Percentiles rank a stretch among this genome's conserved stretches.
Evolutionary conservation across 805 yeast genomes (phyloP).

Genomic region (Blastobotrys parvus): DNA sequence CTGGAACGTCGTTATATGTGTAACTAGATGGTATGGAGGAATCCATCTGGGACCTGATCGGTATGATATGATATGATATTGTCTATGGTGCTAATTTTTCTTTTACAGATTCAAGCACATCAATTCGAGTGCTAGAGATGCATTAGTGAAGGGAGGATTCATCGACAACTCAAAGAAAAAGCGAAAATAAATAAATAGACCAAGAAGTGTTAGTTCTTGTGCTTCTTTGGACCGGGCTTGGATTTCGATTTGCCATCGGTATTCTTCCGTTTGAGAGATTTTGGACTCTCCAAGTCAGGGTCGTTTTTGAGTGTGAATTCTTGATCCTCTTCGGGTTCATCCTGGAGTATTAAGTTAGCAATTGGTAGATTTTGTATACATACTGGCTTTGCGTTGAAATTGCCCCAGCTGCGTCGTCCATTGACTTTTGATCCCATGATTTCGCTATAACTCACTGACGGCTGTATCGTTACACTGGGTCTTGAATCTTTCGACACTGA

Average conservation of each 20-base stretch:
- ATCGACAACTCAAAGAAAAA: conserved; percentile 28
- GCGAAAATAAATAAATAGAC: conserved; percentile 13
- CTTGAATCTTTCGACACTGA: conserved; percentile 3
- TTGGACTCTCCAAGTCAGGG: neutral
- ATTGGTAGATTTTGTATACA: too few relatives aligned
- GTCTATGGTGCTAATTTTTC: conserved; percentile 26
- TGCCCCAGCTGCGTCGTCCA: conserved; percentile 24
- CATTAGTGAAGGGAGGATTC: conserved; percentile 58
- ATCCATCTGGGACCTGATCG: conserved; percentile 80
- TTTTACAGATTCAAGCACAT: conserved; percentile 64
- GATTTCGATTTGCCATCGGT: neutral
- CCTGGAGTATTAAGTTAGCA: too few relatives aligned
- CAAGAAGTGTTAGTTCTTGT: neutral
- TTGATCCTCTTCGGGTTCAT: neutral
- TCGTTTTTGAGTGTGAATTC: neutral
- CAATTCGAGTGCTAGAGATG: conserved; percentile 81
- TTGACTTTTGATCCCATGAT: conserved; percentile 2
- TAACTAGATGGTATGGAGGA: conserved; percentile 92
- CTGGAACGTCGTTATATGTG: conserved; percentile 79
- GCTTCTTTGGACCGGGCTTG: neutral
- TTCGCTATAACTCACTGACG: conserved; percentile 10
- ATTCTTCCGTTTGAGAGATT: conserved; percentile 2
- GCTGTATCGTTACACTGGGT: neutral
- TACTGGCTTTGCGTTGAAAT: conserved; percentile 4
- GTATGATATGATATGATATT: conserved; percentile 7